A percentile compares a stretch with the other conserved stretches of the same genome.
Evolutionary conservation across 164 flowering plant species (phyloP).

Genomic region (Kalanchoe fedtschenkoi): DNA sequence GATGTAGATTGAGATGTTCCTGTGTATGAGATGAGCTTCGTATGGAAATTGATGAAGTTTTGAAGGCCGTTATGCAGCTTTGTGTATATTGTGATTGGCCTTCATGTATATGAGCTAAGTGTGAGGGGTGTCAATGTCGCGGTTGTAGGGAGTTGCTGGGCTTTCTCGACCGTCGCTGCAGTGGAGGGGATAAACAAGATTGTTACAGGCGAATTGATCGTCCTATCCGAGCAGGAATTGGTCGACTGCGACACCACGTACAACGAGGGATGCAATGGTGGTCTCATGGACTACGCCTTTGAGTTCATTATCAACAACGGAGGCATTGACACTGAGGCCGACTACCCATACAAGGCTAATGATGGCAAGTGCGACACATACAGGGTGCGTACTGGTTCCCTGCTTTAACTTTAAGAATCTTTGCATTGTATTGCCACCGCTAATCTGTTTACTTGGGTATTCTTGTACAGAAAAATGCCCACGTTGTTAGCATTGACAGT

Average conservation of each 20-base stretch:
- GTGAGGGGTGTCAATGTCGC: neutral
- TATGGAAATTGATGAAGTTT: too few relatives aligned
- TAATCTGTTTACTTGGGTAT: neutral
- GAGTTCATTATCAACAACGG: constrained; percentile 75
- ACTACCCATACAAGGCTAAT: constrained; percentile 59
- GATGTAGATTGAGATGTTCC: too few relatives aligned
- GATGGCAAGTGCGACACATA: constrained; percentile 45
- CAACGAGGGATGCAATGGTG: constrained; percentile 83
- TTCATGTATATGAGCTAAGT: neutral
- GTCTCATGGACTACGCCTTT: constrained; percentile 81
- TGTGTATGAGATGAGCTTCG: too few relatives aligned
- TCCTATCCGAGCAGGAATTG: constrained; percentile 76
- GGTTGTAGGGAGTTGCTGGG: constrained; percentile 90
- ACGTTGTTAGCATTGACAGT: constrained; percentile 60
- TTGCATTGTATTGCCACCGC: neutral
- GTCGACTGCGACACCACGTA: constrained; percentile 73
- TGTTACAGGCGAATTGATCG: constrained; percentile 49
- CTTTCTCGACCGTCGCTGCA: constrained; percentile 63
- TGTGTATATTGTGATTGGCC: neutral
- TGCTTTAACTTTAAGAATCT: neutral
- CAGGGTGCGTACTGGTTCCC: constrained; percentile 28
- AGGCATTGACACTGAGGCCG: constrained; percentile 64
- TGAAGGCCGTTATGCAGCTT: neutral
- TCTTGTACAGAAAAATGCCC: constrained; percentile 66
- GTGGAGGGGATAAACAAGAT: constrained; percentile 76